Evolutionary conservation across 495 filamentous ascomycete species (phyloP).

Genomic region (Sordaria brevicollis): DNA sequence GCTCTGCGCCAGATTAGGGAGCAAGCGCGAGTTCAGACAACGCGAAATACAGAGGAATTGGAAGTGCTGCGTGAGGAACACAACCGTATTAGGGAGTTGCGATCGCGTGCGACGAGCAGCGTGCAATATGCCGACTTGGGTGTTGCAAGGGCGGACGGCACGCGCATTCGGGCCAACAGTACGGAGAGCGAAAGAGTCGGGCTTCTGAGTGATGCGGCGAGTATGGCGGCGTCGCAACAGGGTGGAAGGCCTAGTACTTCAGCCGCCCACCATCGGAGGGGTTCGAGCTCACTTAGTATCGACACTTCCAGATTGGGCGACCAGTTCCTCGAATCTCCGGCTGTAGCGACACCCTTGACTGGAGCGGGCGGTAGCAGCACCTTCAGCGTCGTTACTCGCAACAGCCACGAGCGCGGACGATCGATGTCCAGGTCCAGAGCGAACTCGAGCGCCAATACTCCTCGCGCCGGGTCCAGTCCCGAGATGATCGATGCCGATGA

Average conservation of each 20-base stretch:
- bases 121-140: slow-evolving; percentile 83
- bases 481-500: slow-evolving; percentile 35
- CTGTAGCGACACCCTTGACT: slow-evolving; percentile 4
- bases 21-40: slow-evolving; percentile 26
- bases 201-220: slow-evolving; percentile 60
- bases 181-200: slow-evolving; percentile 66
- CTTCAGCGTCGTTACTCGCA: slow-evolving; percentile 9
- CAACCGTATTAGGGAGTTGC: slow-evolving; percentile 48
- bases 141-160: slow-evolving; percentile 80
- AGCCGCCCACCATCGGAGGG: slow-evolving; percentile 25
- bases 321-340: slow-evolving; percentile 14
- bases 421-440: slow-evolving; percentile 14
- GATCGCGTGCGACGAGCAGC: slow-evolving; percentile 66
- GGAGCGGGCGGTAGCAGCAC: slow-evolving; percentile 8
- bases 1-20: slow-evolving; percentile 51
- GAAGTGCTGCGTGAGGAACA: slow-evolving; percentile 55
- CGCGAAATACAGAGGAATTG: slow-evolving; percentile 23
- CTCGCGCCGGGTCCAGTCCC: slow-evolving; percentile 26
- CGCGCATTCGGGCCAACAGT: slow-evolving; percentile 71
- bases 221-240: slow-evolving; percentile 30
- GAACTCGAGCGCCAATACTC: slow-evolving; percentile 17
- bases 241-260: not conserved
- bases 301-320: slow-evolving; percentile 21
- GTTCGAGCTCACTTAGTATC: slow-evolving; percentile 38
- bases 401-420: not conserved